These are phyloP conservation scores for Fomitopsis schrenkii DNA, from an alignment of 1,284 basidiomycete species.

Conservation along the genomic window DNA sequence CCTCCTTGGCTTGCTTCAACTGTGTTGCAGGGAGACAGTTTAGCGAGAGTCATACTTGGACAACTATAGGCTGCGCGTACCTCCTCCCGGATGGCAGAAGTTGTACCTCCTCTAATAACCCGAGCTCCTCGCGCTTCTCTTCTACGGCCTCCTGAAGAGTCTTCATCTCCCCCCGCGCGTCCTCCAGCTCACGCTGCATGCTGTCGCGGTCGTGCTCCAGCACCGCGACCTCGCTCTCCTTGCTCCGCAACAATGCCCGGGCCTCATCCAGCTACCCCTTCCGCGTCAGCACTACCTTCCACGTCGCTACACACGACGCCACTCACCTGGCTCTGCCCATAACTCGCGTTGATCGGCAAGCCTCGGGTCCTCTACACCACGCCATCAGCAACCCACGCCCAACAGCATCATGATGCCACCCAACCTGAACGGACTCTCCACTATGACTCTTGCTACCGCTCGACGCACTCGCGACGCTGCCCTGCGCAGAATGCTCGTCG, in stretches of 20 bases:
- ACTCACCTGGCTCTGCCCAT: constrained; percentile 1
- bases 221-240: neutral
- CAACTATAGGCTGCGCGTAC: neutral
- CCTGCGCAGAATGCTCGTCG: neutral
- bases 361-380: neutral
- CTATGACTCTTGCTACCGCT: neutral
- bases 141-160: neutral
- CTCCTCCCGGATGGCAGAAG: neutral
- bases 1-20: neutral
- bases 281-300: neutral
- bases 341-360: neutral
- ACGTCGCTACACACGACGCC: too few species aligned
- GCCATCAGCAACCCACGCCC: neutral
- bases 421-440: constrained; percentile 44
- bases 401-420: neutral
- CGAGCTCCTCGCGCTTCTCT: constrained; percentile 3
- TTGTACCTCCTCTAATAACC: neutral
- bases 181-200: neutral
- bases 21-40: neutral
- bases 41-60: neutral
- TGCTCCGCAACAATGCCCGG: neutral
- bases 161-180: neutral
- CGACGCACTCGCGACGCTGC: neutral
- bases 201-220: neutral
- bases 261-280: neutral